phyloP scores from a whole-genome alignment of 2,329 filamentous ascomycete species.

The Clonostachys rosea region DNA sequence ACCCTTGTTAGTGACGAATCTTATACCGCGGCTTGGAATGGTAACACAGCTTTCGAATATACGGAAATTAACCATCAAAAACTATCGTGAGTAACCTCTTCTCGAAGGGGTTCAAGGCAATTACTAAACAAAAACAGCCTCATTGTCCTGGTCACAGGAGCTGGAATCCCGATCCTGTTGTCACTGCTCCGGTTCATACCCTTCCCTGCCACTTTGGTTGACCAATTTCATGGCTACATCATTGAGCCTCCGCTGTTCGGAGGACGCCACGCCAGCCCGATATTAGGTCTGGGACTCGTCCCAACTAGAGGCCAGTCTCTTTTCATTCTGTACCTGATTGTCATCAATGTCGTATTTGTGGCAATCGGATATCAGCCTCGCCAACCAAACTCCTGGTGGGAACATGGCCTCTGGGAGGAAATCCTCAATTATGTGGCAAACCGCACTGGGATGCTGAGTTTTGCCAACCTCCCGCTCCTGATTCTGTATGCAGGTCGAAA shows the following conservation, averaged over 20 bases:
- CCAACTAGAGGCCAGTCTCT: conserved; percentile 30
- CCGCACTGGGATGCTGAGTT: conserved; percentile 28
- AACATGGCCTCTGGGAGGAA: conserved; percentile 9
- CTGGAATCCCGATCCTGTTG: conserved; percentile 7
- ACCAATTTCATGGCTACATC: conserved; percentile 7
- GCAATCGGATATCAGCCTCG: conserved; percentile 14
- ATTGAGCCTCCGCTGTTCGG: conserved; percentile 10
- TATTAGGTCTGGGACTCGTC: conserved; percentile 7
- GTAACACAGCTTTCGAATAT: conserved; percentile 2
- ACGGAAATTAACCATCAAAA: conserved; percentile 3
- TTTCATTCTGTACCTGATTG: conserved; percentile 26
- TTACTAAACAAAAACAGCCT: not conserved
- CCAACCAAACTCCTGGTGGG: conserved; percentile 19
- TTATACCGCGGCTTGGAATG: conserved; percentile 4
- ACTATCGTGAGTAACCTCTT: conserved; percentile 2
- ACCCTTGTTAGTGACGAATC: conserved; percentile 4
- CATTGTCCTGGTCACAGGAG: conserved; percentile 1
- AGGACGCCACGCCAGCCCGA: conserved; percentile 5
- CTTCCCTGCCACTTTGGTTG: conserved; percentile 3
- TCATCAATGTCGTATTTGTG: conserved; percentile 24
- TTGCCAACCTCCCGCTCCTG: conserved; percentile 28
- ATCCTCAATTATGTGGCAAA: conserved; percentile 23
- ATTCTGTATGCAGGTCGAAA: conserved; percentile 36
- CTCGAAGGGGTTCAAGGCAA: not conserved
- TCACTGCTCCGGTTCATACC: conserved; percentile 20